Evolutionary conservation across 768 basidiomycete genomes (phyloP).

Genomic region (Dioszegia aurantiaca): DNA sequence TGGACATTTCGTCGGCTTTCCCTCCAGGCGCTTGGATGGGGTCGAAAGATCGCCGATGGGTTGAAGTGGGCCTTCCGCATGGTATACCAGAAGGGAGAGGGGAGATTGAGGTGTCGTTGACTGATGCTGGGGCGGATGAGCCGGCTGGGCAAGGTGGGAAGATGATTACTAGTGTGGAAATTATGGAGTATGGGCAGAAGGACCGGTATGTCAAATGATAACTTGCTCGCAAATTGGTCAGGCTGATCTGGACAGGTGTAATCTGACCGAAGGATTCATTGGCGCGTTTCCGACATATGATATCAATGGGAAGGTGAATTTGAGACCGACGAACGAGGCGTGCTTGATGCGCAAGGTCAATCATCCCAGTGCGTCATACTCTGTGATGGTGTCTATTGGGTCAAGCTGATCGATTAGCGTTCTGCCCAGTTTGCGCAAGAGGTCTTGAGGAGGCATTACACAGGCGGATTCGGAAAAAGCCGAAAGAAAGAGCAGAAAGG

Average conservation of each 20-base stretch:
- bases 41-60: slow-evolving; percentile 44
- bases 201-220: slow-evolving; percentile 39
- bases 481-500: no score
- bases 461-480: slow-evolving; percentile 16
- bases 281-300: slow-evolving; percentile 46
- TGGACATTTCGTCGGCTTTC: slow-evolving; percentile 27
- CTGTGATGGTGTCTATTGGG: not conserved
- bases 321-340: slow-evolving; percentile 46
- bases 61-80: slow-evolving; percentile 27
- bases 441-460: slow-evolving; percentile 23
- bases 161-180: slow-evolving; percentile 47
- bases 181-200: slow-evolving; percentile 43
- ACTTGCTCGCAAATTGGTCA: no score
- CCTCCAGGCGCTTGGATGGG: slow-evolving; percentile 26
- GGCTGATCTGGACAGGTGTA: slow-evolving; percentile 18
- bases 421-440: slow-evolving; percentile 41
- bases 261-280: slow-evolving; percentile 31
- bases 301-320: slow-evolving; percentile 34
- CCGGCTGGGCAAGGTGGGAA: slow-evolving; percentile 42
- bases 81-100: slow-evolving; percentile 24
- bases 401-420: slow-evolving; percentile 20
- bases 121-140: slow-evolving; percentile 24
- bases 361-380: slow-evolving; percentile 35
- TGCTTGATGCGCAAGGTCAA: slow-evolving; percentile 50
- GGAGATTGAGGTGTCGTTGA: slow-evolving; percentile 27